Evolutionary conservation across 495 filamentous ascomycete genomes (phyloP).

Genomic region (Stereocaulon alpinum): DNA sequence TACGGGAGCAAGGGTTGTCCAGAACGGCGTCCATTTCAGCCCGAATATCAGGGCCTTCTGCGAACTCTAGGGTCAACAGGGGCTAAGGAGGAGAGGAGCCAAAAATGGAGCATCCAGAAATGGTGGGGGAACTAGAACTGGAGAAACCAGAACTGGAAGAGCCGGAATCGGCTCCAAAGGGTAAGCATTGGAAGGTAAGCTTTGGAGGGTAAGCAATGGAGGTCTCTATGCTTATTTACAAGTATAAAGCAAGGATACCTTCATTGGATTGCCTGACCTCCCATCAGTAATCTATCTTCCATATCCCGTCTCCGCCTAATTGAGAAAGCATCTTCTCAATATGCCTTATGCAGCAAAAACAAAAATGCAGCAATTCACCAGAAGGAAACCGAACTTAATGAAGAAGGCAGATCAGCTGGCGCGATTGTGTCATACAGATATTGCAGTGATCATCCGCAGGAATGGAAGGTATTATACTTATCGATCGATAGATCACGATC

Average conservation of each 20-base stretch:
- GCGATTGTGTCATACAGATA: slow-evolving; percentile 13
- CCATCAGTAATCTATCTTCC: not conserved
- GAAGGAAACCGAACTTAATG: slow-evolving; percentile 18
- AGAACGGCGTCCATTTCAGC: not conserved
- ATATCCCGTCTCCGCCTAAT: not conserved
- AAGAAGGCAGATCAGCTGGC: slow-evolving; percentile 18
- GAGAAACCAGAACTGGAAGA: not conserved
- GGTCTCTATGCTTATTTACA: not conserved
- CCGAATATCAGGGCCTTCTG: not conserved
- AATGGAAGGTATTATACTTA: slow-evolving; percentile 21
- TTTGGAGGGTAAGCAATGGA: not conserved
- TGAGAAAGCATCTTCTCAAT: not conserved
- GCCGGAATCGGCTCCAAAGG: not conserved
- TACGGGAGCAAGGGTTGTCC: not conserved
- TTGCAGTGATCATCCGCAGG: slow-evolving; percentile 18
- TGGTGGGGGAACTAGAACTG: not conserved
- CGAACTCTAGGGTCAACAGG: not conserved
- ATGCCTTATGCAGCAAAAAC: slow-evolving; percentile 7
- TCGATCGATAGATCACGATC: slow-evolving; percentile 31
- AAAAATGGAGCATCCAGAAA: not conserved
- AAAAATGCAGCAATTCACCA: slow-evolving; percentile 17
- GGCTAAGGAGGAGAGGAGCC: not conserved
- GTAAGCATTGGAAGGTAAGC: not conserved
- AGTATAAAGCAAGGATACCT: not conserved
- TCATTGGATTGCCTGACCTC: not conserved